Base-by-base conservation (phyloP, 495 filamentous ascomycete genomes). In the Evernia prunastri region DNA sequence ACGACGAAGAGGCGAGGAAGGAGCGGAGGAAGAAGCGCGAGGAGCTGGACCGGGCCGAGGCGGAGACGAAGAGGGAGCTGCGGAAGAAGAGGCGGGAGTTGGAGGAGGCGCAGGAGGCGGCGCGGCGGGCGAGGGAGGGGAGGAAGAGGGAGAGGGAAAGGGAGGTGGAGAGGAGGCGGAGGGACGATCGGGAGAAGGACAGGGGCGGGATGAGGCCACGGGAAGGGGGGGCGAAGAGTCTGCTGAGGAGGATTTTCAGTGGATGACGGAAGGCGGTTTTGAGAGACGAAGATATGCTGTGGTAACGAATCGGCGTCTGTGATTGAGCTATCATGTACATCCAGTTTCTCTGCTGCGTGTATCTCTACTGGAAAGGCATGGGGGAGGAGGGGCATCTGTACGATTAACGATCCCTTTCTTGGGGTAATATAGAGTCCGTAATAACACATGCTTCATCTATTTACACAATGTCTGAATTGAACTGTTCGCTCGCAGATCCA, bases 31-130 rank as follows among this genome's bases (percentile, higher is more conserved):
- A 57, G 42, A 56, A 66, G 54, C 43, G 65, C 13, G 63, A 70
- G 29, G 59, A 66, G 37, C 69, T 73, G 20, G 66, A 69, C 35
- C 39, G 60, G 63, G 61, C 64, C 37, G 67, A 64, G 43, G 66
- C 62, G 25, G 68, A 61, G 29, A 60, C 62, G 54, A 67, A 56
- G 35, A 54, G 63, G 59, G 65, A 68, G 54, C 42, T 59, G 61
- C 59, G 63, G 59, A 43, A 61, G 29, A 68, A 67, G 63, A 66
- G 67, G 59, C 33, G 61, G 63, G 68, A 67, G 35, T 40, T 59
- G 57, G 65, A 63, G 42, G 65, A 66, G 59, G 69, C 70, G 66
- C 56, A 66, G 45, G 45, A 60, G 57, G 51, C 43, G 37, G 66
- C 56, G 47, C 58, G 29, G 62, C 61, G 54, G 65, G 64, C 63